These are phyloP conservation scores for Leccinum insolens DNA, from an alignment of 1,284 basidiomycete species.

Conservation along the genomic window DNA sequence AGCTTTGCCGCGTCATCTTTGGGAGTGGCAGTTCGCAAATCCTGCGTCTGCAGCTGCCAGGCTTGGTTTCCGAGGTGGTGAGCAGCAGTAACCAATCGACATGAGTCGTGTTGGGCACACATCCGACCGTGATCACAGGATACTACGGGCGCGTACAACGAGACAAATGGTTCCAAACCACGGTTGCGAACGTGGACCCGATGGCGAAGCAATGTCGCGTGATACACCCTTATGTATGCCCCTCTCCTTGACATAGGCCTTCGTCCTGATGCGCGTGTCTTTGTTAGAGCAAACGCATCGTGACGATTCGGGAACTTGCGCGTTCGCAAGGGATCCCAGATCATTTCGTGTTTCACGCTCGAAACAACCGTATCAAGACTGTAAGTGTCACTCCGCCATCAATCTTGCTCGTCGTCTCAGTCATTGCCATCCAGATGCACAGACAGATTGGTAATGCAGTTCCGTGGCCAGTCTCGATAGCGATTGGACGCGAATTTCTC, in stretches of 20 bases:
- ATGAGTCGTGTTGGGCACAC: not conserved
- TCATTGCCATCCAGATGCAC: constrained; percentile 55
- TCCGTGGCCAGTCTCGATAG: constrained; percentile 61
- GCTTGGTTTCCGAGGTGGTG: constrained; percentile 51
- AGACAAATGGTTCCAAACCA: constrained; percentile 62
- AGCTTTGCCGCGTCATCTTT: constrained; percentile 26
- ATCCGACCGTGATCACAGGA: constrained; percentile 39
- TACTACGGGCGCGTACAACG: constrained; percentile 62
- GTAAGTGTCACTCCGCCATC: constrained; percentile 41
- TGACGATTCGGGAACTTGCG: constrained; percentile 74
- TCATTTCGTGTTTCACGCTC: constrained; percentile 59
- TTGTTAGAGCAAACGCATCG: constrained; percentile 59
- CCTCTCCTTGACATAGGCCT: not conserved
- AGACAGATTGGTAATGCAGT: constrained; percentile 80
- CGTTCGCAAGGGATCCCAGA: constrained; percentile 80
- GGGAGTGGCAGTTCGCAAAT: constrained; percentile 52
- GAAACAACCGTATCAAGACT: constrained; percentile 53
- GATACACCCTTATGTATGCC: constrained; percentile 62
- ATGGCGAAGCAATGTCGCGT: constrained; percentile 73
- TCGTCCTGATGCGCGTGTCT: constrained; percentile 3
- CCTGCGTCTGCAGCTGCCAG: constrained; percentile 57
- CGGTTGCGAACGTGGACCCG: constrained; percentile 72
- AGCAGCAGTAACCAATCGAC: constrained; percentile 2
- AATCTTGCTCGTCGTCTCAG: not conserved
- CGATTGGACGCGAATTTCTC: constrained; percentile 63